Conservation (phyloP, 129 eudicot genomes). For the Calendula officinalis region DNA sequence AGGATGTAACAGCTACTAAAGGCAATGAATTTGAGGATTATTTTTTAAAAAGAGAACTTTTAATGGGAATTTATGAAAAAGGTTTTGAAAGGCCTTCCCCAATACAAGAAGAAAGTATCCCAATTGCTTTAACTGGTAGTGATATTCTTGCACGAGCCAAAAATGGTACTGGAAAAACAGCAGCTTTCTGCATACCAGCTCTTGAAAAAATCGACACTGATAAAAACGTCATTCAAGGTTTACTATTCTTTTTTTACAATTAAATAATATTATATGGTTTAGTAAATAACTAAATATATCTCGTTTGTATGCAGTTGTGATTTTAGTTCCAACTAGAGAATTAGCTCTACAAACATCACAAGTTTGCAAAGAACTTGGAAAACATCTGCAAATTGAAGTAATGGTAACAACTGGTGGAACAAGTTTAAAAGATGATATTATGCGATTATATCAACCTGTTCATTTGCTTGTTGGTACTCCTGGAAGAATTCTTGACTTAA, state of each 20-base stretch:
- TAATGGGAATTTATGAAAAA: slow-evolving; percentile 65
- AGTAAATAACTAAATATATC: background rate
- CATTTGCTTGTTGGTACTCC: slow-evolving; percentile 82
- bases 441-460: slow-evolving; percentile 75
- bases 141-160: slow-evolving; percentile 68
- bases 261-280: background rate
- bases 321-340: slow-evolving; percentile 69
- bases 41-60: slow-evolving; percentile 55
- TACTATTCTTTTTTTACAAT: background rate
- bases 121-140: slow-evolving; percentile 66
- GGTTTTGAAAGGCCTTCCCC: slow-evolving; percentile 73
- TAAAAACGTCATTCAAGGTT: slow-evolving; percentile 63
- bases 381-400: slow-evolving; percentile 62
- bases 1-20: slow-evolving; percentile 63
- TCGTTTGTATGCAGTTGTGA: slow-evolving; percentile 44
- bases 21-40: slow-evolving; percentile 72
- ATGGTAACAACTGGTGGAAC: slow-evolving; percentile 88
- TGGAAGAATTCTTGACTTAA: slow-evolving; percentile 72
- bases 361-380: slow-evolving; percentile 77
- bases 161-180: slow-evolving; percentile 65
- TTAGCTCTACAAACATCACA: slow-evolving; percentile 78
- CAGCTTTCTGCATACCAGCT: slow-evolving; percentile 78
- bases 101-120: slow-evolving; percentile 72
- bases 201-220: slow-evolving; percentile 67
- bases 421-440: slow-evolving; percentile 71